Evolutionary conservation across 1,284 basidiomycete species (phyloP).

Genomic region (Cutaneotrichosporon spelunceum): DNA sequence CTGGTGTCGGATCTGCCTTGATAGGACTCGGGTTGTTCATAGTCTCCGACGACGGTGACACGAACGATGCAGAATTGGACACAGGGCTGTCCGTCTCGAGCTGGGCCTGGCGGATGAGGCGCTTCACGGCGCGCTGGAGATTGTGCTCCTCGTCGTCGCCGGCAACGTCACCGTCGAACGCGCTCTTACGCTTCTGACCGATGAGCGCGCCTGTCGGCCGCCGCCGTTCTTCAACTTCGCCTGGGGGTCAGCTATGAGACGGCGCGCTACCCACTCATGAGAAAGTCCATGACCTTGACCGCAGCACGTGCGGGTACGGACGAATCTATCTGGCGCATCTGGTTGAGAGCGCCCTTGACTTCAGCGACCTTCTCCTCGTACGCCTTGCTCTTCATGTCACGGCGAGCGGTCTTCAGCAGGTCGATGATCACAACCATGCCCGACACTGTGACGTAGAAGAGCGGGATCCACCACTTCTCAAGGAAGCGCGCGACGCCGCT

Average conservation of each 20-base stretch:
- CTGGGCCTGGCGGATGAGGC: slow-evolving; percentile 48
- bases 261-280: slow-evolving; percentile 36
- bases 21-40: not conserved
- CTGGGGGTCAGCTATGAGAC: not conserved
- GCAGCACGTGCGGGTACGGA: slow-evolving; percentile 50
- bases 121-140: slow-evolving; percentile 51
- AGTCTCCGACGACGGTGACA: slow-evolving; percentile 17
- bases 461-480: slow-evolving; percentile 53
- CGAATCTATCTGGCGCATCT: slow-evolving; percentile 47
- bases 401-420: slow-evolving; percentile 43
- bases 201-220: slow-evolving; percentile 33
- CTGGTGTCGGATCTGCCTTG: slow-evolving; percentile 29
- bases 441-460: slow-evolving; percentile 51
- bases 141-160: slow-evolving; percentile 45
- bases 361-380: slow-evolving; percentile 48
- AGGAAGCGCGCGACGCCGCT: slow-evolving; percentile 47
- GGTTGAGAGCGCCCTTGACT: slow-evolving; percentile 44
- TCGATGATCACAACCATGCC: slow-evolving; percentile 52
- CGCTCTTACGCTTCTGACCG: slow-evolving; percentile 44
- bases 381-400: slow-evolving; percentile 44
- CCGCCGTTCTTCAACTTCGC: slow-evolving; percentile 48
- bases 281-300: slow-evolving; percentile 51
- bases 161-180: slow-evolving; percentile 16
- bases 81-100: slow-evolving; percentile 43
- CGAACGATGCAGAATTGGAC: slow-evolving; percentile 20